A percentile compares a stretch with the other conserved stretches of the same genome.
phyloP scores from a whole-genome alignment of 2,329 filamentous ascomycete species.

The Colletotrichum filicis region DNA sequence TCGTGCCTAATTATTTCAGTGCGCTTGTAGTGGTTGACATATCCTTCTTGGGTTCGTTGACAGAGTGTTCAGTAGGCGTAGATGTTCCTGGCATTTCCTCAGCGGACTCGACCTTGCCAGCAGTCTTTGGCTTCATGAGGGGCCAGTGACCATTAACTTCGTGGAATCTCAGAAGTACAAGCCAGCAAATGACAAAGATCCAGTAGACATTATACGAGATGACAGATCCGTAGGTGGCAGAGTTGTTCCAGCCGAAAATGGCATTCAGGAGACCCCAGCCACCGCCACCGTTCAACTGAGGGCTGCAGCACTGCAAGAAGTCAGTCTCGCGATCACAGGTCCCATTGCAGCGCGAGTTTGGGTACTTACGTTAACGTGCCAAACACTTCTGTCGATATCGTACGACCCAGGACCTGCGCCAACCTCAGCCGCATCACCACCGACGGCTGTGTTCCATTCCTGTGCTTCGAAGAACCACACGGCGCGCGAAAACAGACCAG shows the following conservation, averaged over 20 bases:
- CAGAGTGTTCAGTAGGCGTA: too few species aligned
- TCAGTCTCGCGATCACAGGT: slow-evolving; percentile 32
- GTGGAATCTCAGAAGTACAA: too few species aligned
- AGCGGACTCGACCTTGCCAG: too few species aligned
- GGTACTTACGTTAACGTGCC: slow-evolving; percentile 78
- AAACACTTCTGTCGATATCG: slow-evolving; percentile 79
- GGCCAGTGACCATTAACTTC: too few species aligned
- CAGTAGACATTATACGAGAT: slow-evolving; percentile 36
- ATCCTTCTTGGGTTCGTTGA: too few species aligned
- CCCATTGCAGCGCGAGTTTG: background rate
- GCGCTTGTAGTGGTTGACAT: too few species aligned
- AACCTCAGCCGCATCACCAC: slow-evolving; percentile 61
- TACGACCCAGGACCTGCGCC: slow-evolving; percentile 77
- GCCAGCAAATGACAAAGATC: slow-evolving; percentile 12
- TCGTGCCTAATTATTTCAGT: too few species aligned
- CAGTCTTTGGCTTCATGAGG: too few species aligned
- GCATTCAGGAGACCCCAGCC: slow-evolving; percentile 81
- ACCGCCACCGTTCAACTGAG: slow-evolving; percentile 70
- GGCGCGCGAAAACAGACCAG: slow-evolving; percentile 55
- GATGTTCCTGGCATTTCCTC: too few species aligned
- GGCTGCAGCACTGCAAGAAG: slow-evolving; percentile 68
- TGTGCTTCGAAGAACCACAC: background rate
- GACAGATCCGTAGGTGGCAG: slow-evolving; percentile 34
- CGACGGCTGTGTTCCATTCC: slow-evolving; percentile 69
- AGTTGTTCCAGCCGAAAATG: slow-evolving; percentile 68